Conservation (phyloP, 2,329 filamentous ascomycete species). For the Didymella sp. region DNA sequence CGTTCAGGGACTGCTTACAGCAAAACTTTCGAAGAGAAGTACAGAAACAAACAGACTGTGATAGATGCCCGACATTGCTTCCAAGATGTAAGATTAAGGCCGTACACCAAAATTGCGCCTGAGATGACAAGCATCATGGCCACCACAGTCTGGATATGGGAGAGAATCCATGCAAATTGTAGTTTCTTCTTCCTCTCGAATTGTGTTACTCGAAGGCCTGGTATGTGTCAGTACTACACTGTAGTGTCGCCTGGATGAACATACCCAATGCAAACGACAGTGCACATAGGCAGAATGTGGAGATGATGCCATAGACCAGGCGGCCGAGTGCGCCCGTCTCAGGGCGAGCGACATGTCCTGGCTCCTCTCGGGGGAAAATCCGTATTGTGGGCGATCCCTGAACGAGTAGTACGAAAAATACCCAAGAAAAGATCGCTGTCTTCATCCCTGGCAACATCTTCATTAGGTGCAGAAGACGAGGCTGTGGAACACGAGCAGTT, state of each 20-base stretch:
- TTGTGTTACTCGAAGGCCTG: not conserved
- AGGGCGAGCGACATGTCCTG: not conserved
- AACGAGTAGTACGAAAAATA: not conserved
- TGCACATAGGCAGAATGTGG: slow-evolving; percentile 1
- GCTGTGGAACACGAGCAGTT: not conserved
- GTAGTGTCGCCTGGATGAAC: too few relatives aligned
- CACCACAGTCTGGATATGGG: slow-evolving; percentile 1
- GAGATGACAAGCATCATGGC: slow-evolving; percentile 4
- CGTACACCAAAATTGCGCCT: not conserved
- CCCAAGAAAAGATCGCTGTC: not conserved
- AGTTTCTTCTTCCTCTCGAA: not conserved
- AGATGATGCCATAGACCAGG: not conserved
- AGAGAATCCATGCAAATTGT: not conserved
- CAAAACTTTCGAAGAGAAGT: slow-evolving; percentile 4
- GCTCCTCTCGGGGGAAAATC: not conserved
- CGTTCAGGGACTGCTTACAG: not conserved
- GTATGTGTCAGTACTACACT: not conserved
- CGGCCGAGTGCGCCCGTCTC: not conserved
- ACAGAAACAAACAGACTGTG: slow-evolving; percentile 1
- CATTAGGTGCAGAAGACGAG: not conserved
- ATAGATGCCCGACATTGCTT: not conserved
- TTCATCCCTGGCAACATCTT: not conserved
- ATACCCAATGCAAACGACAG: not conserved
- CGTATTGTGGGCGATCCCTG: not conserved
- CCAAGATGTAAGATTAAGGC: not conserved